These are phyloP conservation scores for Acacia acuminata DNA, from an alignment of 306 rosid species.

Conservation along the genomic window DNA sequence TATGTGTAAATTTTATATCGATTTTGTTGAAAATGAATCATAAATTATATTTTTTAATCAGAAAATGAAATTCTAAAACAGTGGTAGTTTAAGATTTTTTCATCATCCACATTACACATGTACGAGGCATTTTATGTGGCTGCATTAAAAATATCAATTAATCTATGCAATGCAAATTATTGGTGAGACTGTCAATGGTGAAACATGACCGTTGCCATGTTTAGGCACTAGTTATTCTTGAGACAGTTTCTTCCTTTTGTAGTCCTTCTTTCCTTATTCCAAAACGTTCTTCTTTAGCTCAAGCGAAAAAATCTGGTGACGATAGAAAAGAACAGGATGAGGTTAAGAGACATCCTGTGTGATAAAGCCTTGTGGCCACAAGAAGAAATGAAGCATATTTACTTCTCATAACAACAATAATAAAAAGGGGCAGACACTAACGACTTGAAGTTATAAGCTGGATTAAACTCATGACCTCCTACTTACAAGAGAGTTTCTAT, in stretches of 20 bases:
- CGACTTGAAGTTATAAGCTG: too few relatives aligned
- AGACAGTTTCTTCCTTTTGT: background rate
- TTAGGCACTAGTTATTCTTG: background rate
- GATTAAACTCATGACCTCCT: too few relatives aligned
- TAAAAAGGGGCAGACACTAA: too few relatives aligned
- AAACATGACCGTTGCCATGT: background rate
- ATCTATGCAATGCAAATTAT: background rate
- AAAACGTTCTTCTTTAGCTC: background rate
- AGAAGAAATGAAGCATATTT: background rate
- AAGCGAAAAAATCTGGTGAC: background rate
- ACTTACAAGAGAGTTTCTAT: too few relatives aligned
- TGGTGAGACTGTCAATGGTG: background rate
- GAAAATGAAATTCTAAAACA: background rate
- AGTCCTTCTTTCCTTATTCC: background rate
- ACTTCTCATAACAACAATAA: too few relatives aligned
- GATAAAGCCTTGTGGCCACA: background rate
- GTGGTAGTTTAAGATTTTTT: background rate
- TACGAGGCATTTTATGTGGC: background rate
- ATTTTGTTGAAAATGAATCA: slow-evolving; percentile 16
- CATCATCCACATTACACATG: background rate
- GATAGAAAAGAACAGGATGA: background rate
- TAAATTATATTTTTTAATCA: background rate
- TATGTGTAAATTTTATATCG: too few relatives aligned
- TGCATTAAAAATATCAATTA: background rate
- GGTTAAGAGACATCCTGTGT: background rate